Evolutionary conservation across 2,329 filamentous ascomycete species (phyloP).

Genomic region (Verticillium tricorpus): DNA sequence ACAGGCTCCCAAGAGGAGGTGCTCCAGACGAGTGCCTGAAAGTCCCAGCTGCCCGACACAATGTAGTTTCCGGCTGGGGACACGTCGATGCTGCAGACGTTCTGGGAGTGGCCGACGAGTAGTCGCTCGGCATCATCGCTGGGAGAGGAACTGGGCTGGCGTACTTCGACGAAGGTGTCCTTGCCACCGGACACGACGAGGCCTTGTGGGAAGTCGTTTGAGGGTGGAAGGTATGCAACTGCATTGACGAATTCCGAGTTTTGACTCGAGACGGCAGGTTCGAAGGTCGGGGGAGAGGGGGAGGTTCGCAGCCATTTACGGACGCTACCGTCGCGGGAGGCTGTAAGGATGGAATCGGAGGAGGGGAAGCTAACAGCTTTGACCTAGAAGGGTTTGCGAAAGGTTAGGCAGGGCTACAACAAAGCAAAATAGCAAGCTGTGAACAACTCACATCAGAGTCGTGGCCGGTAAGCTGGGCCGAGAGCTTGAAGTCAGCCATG

Average conservation of each 20-base stretch:
- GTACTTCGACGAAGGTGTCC: conserved; percentile 89
- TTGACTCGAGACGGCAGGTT: conserved; percentile 72
- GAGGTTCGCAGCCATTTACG: conserved; percentile 74
- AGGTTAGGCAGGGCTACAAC: background rate
- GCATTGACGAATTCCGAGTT: conserved; percentile 86
- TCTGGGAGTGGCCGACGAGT: conserved; percentile 79
- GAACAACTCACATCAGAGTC: conserved; percentile 75
- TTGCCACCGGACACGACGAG: conserved; percentile 84
- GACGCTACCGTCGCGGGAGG: conserved; percentile 87
- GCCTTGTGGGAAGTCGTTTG: conserved; percentile 65
- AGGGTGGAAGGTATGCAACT: conserved; percentile 70
- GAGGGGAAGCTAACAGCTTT: conserved; percentile 78
- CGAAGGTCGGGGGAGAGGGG: conserved; percentile 64
- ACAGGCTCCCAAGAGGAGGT: conserved; percentile 81
- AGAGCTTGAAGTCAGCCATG: conserved; percentile 89
- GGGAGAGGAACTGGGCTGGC: conserved; percentile 61
- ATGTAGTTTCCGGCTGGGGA: conserved; percentile 68
- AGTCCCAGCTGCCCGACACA: conserved; percentile 93
- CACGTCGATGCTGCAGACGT: conserved; percentile 83
- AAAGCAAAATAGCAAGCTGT: background rate
- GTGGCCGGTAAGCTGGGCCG: conserved; percentile 82
- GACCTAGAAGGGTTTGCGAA: conserved; percentile 53
- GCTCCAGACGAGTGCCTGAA: conserved; percentile 79
- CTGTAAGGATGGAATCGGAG: conserved; percentile 70
- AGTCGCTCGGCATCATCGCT: conserved; percentile 80